phyloP scores from a whole-genome alignment of 257 asterid species.

The Cynanchum wilfordii region DNA sequence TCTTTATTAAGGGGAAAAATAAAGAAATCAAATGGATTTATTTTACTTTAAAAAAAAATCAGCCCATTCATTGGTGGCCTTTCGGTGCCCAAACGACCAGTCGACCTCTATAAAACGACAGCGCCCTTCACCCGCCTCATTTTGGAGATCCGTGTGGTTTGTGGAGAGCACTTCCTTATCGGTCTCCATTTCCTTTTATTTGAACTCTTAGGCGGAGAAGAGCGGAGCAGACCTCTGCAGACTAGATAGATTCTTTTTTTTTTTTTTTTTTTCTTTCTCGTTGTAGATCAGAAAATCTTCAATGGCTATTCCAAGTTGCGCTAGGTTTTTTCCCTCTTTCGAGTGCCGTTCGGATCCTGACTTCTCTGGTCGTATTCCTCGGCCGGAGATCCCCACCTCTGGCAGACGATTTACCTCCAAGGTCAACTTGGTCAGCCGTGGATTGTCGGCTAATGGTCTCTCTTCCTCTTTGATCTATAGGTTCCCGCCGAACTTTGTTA shows the following conservation, averaged over 20 bases:
- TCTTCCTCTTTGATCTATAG: constrained; percentile 63
- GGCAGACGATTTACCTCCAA: constrained; percentile 36
- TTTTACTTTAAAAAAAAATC: not conserved
- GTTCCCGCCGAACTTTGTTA: constrained; percentile 93
- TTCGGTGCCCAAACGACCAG: not conserved
- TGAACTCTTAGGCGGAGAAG: not conserved
- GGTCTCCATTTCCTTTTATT: not conserved
- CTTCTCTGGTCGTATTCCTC: constrained; percentile 37
- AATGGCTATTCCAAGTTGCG: constrained; percentile 78
- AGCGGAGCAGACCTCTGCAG: not conserved
- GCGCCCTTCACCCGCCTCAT: not conserved
- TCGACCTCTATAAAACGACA: not conserved
- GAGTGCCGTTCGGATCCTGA: constrained; percentile 89
- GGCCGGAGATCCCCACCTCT: constrained; percentile 40
- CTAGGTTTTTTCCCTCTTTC: constrained; percentile 52
- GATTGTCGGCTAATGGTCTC: constrained; percentile 31
- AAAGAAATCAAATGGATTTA: no score
- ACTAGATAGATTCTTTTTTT: not conserved
- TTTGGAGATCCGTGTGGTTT: not conserved
- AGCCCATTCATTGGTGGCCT: not conserved
- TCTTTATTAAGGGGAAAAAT: no score
- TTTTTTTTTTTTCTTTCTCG: not conserved
- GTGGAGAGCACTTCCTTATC: not conserved
- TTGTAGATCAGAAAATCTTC: constrained; percentile 8
- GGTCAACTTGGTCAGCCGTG: constrained; percentile 25